A percentile compares a stretch with the other conserved stretches of the same genome.
Evolutionary conservation across 805 yeast genomes (phyloP).

Genomic region (Schwanniomyces sp.): DNA sequence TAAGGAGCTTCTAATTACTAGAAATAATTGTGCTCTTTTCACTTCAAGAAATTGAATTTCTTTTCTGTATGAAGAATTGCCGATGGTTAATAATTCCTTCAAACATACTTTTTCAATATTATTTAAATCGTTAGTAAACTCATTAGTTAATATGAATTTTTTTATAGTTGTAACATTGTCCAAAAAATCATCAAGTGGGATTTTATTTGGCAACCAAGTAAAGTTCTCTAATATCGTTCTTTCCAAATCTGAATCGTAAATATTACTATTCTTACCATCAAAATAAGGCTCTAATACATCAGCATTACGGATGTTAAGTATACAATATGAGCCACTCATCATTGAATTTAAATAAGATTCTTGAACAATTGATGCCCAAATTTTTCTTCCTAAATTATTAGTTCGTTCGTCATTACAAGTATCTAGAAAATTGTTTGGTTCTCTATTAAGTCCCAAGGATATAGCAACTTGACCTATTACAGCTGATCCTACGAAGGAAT

Average conservation of each 20-base stretch:
- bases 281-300: conserved; percentile 15
- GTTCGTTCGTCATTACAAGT: conserved; percentile 14
- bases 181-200: conserved; percentile 10
- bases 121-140: conserved; percentile 4
- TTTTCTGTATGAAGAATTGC: not conserved
- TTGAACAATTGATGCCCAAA: conserved; percentile 19
- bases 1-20: conserved; percentile 10
- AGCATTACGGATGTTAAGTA: conserved; percentile 6
- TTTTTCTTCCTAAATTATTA: conserved; percentile 19
- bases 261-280: conserved; percentile 13
- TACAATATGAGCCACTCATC: conserved; percentile 17
- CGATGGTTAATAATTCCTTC: conserved; percentile 2
- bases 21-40: conserved; percentile 9
- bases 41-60: conserved; percentile 2
- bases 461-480: conserved; percentile 60
- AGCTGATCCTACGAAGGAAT: conserved; percentile 50
- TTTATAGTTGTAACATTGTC: conserved; percentile 14
- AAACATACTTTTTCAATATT: conserved; percentile 7
- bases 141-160: conserved; percentile 9
- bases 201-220: conserved; percentile 8
- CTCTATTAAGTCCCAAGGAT: conserved; percentile 62
- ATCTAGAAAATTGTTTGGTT: conserved; percentile 46
- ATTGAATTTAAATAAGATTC: conserved; percentile 24
- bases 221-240: conserved; percentile 7
- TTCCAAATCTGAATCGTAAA: conserved; percentile 13